Conservation (phyloP, 345 rosid genomes). For the Mercurialis annua region DNA sequence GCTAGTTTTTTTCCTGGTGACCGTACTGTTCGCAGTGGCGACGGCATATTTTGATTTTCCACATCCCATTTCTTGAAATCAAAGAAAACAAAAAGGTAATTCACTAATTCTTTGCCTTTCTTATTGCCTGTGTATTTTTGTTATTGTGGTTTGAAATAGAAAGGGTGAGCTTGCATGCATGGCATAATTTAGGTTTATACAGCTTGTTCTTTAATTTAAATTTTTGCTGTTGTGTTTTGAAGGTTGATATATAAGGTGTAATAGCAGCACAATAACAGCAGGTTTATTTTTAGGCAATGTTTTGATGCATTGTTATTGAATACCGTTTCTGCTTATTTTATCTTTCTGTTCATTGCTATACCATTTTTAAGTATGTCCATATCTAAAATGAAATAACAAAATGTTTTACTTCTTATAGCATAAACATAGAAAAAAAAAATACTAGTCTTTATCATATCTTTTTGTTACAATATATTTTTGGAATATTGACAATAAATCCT, state of each 20-base stretch:
- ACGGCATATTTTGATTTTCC: conserved; percentile 73
- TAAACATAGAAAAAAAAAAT: too few species aligned
- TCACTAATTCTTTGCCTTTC: background rate
- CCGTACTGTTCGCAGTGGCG: conserved; percentile 53
- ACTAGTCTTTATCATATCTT: too few species aligned
- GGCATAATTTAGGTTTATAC: background rate
- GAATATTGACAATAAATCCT: too few species aligned
- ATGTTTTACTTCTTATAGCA: too few species aligned
- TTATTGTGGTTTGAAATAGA: background rate
- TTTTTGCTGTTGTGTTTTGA: conserved; percentile 17
- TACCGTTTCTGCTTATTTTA: background rate
- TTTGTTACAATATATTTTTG: too few species aligned
- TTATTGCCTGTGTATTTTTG: background rate
- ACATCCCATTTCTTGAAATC: conserved; percentile 63
- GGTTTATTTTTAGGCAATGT: conserved; percentile 11
- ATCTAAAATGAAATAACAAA: too few species aligned
- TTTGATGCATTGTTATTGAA: background rate
- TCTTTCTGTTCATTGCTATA: background rate
- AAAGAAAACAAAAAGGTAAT: background rate
- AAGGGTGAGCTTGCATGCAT: background rate
- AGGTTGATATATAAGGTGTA: conserved; percentile 5
- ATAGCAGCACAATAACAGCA: background rate
- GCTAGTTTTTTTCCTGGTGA: conserved; percentile 10
- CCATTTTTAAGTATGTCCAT: too few species aligned
- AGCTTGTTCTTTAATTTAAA: background rate